Conservation (phyloP, 2,329 filamentous ascomycete genomes). For the Pseudopithomyces maydicus region DNA sequence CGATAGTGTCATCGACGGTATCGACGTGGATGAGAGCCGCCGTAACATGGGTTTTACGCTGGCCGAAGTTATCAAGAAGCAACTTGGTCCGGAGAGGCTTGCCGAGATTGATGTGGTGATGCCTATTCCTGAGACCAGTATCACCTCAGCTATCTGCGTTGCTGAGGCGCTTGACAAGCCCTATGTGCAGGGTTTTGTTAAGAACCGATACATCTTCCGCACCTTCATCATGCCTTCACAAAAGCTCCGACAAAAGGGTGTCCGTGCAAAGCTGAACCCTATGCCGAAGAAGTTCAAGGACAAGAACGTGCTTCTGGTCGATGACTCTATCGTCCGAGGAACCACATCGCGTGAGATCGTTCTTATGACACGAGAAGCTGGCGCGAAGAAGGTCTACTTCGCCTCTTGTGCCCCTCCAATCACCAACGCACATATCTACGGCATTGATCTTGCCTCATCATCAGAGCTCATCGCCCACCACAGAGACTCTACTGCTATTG, state of each 20-base stretch:
- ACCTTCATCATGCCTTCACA: constrained; percentile 90
- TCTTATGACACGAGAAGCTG: constrained; percentile 81
- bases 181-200: constrained; percentile 81
- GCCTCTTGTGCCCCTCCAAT: constrained; percentile 82
- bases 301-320: constrained; percentile 80
- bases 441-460: constrained; percentile 75
- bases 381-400: constrained; percentile 81
- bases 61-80: constrained; percentile 71
- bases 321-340: constrained; percentile 88
- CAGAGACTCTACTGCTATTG: constrained; percentile 65
- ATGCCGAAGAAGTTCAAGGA: constrained; percentile 85
- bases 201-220: constrained; percentile 87
- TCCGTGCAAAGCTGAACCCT: constrained; percentile 86
- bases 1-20: constrained; percentile 83
- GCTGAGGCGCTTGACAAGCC: constrained; percentile 77
- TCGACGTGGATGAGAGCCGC: constrained; percentile 81
- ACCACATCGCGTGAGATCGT: constrained; percentile 82
- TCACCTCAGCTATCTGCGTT: constrained; percentile 77
- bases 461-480: constrained; percentile 74
- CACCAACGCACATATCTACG: constrained; percentile 86
- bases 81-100: constrained; percentile 71
- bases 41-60: constrained; percentile 86
- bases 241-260: constrained; percentile 78
- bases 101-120: constrained; percentile 83
- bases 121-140: constrained; percentile 82